Percentiles rank a stretch among this genome's conserved stretches.
phyloP scores from a whole-genome alignment of 768 basidiomycete species.

The Lentinula sp. region DNA sequence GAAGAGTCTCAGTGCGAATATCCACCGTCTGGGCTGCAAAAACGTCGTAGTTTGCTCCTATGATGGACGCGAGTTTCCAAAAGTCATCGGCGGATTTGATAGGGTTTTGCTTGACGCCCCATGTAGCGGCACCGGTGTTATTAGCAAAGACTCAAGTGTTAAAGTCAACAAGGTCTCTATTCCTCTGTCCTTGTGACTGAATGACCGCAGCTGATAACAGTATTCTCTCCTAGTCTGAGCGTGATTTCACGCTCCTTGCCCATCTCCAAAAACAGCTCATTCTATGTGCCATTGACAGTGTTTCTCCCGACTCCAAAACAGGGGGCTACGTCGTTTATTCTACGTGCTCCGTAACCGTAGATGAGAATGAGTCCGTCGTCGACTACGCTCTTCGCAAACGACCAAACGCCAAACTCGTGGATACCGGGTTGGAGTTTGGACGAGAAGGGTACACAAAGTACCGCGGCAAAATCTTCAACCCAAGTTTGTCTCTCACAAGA shows the following conservation, averaged over 20 bases:
- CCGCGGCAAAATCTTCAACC: conserved; percentile 85
- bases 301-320: conserved; percentile 81
- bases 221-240: conserved; percentile 58
- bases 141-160: conserved; percentile 95
- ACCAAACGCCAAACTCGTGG: conserved; percentile 87
- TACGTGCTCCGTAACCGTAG: conserved; percentile 96
- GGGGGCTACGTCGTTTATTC: conserved; percentile 97
- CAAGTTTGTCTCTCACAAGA: conserved; percentile 73
- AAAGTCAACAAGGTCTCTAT: conserved; percentile 91
- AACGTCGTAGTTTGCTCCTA: conserved; percentile 97
- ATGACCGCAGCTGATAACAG: not conserved
- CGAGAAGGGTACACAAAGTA: conserved; percentile 86
- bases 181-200: not conserved
- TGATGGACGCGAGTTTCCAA: conserved; percentile 96
- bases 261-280: conserved; percentile 98
- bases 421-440: conserved; percentile 90
- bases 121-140: conserved; percentile 97
- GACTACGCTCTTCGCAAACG: conserved; percentile 96
- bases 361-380: conserved; percentile 97
- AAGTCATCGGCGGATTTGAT: conserved; percentile 98
- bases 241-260: conserved; percentile 93
- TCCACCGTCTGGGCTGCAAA: conserved; percentile 96
- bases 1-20: conserved; percentile 94
- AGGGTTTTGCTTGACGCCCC: conserved; percentile 96
- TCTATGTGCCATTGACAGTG: conserved; percentile 95